Conservation (phyloP, 2,329 filamentous ascomycete species). For the Claviceps cyperi region DNA sequence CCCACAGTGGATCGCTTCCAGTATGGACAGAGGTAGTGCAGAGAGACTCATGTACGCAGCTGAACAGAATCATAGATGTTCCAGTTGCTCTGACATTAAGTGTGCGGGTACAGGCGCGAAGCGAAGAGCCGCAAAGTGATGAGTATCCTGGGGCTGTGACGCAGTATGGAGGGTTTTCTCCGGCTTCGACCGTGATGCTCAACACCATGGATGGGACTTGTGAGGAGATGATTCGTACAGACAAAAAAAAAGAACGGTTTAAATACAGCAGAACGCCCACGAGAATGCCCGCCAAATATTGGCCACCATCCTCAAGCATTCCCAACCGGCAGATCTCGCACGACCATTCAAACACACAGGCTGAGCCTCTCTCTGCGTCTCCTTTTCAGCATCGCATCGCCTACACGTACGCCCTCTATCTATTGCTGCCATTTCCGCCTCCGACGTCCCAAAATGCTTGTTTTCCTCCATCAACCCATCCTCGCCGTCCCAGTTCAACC, state of each 20-base stretch:
- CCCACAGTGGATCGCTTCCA: background rate
- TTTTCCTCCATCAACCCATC: constrained; percentile 13
- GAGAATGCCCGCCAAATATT: background rate
- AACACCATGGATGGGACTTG: background rate
- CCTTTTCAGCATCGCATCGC: background rate
- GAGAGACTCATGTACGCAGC: background rate
- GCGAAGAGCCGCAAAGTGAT: background rate
- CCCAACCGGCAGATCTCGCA: background rate
- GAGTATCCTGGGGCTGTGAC: background rate
- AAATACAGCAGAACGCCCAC: background rate
- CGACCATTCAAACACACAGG: background rate
- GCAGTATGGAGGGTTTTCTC: background rate
- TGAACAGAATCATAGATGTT: background rate
- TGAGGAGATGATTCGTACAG: background rate
- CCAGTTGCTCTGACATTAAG: background rate
- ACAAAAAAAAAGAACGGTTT: background rate
- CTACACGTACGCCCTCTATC: too few relatives aligned
- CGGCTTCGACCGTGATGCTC: too few relatives aligned
- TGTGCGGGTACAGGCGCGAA: background rate
- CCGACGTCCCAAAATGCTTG: constrained; percentile 10
- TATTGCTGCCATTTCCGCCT: too few relatives aligned
- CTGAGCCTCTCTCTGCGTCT: background rate
- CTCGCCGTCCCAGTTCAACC: constrained; percentile 7
- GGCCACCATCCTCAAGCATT: too few relatives aligned
- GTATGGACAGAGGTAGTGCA: background rate